Conservation (phyloP, 2,329 filamentous ascomycete genomes). For the Botrytis tulipae region DNA sequence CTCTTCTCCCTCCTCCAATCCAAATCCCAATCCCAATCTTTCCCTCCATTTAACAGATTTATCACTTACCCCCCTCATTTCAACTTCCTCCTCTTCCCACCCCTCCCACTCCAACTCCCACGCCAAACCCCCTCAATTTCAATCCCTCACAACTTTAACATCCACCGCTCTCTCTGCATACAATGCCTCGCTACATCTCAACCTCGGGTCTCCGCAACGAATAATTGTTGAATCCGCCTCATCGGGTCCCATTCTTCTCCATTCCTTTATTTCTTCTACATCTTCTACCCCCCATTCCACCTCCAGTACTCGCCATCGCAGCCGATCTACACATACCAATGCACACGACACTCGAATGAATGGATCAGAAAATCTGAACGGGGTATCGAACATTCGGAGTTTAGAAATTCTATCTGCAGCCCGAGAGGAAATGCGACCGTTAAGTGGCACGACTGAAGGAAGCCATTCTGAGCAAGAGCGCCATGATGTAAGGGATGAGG, state of each 20-base stretch:
- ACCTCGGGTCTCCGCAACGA: constrained; percentile 53
- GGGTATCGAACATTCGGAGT: neutral
- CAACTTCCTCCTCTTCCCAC: constrained; percentile 38
- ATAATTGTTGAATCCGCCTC: constrained; percentile 56
- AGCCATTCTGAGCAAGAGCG: constrained; percentile 17
- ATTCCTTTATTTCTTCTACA: constrained; percentile 47
- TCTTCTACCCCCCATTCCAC: neutral
- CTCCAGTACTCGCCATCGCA: neutral
- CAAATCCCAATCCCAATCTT: constrained; percentile 23
- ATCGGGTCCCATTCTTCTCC: constrained; percentile 41
- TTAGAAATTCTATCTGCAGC: constrained; percentile 22
- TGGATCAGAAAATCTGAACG: neutral
- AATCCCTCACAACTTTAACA: constrained; percentile 53
- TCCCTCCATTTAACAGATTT: constrained; percentile 50
- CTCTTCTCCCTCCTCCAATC: neutral
- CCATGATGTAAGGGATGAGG: constrained; percentile 21
- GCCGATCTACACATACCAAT: neutral
- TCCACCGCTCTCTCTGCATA: constrained; percentile 53
- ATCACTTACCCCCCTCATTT: constrained; percentile 56
- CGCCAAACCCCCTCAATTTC: constrained; percentile 35
- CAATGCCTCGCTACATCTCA: constrained; percentile 52
- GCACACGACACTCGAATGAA: neutral
- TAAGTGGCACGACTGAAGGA: constrained; percentile 28
- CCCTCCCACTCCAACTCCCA: constrained; percentile 18
- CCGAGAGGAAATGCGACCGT: constrained; percentile 32